Evolutionary conservation across 2,329 filamentous ascomycete species (phyloP), one percentile per base, ranked within the genome.

Genomic region (Pseudogymnoascus pannorum): DNA sequence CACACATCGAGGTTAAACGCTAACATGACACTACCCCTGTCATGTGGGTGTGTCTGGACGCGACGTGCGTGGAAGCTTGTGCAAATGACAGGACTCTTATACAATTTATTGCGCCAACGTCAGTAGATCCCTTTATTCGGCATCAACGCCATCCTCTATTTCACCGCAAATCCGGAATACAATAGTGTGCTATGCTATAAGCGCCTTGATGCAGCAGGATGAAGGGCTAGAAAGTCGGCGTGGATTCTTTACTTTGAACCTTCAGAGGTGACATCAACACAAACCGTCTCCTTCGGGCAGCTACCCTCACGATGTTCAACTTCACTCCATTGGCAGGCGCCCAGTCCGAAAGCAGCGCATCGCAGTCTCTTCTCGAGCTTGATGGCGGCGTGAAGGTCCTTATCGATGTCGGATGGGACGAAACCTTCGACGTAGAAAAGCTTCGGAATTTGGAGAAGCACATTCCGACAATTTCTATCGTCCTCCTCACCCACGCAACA

Each of bases 381-480:
- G 94, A 99, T 77, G 93, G 93, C 66, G 94, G 93, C 63, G 88
- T 99, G 76, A 97, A 97, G 75, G 86, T 99, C 59, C 82, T 99
- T 60, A 85, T 99, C 36, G 93, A 97, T 72, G 87, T 97, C 48
- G 94, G 94, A 63, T 99, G 94, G 94, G 92, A 97, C 72, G 91
- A 96, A 73, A 83, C 84, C 2, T 97, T 99, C 72, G 89, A 96
- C 71, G 84, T 85, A 31, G 83, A 84, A 64, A 89, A 91, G 78
- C 84, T 99, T 59, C 86, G 86, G 69, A 90, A 94, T 75, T 83
- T 99, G 64, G 93, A 97, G 76, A 94, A 91, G 89, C 90, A 95
- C 78, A 85, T 95, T 8, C 90, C 93, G 20, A 96, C 93, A 0
- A 82, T 99, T 44, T 97, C 94, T 2, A 81, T 99, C 68, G 88